These are phyloP conservation scores for Posidonia australis DNA, from an alignment of 106 monocot species.

Conservation along the genomic window DNA sequence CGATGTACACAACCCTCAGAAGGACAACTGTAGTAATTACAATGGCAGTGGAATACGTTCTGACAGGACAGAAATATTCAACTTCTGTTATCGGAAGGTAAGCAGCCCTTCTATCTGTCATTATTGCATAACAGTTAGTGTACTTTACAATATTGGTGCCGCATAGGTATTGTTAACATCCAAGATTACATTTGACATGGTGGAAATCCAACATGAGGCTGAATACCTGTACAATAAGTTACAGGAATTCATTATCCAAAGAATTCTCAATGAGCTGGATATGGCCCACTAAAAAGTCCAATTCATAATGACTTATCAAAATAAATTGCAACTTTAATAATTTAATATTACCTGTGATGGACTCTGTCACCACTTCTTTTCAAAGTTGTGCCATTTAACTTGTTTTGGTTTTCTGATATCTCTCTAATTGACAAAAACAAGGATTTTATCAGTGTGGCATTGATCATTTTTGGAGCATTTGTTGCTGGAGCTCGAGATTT, in stretches of 20 bases:
- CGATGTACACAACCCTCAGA: slow-evolving; percentile 97
- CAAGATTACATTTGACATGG: neutral
- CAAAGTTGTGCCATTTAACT: neutral
- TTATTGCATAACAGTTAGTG: neutral
- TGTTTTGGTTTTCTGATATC: slow-evolving; percentile 11
- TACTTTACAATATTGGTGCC: neutral
- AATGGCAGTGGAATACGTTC: slow-evolving; percentile 81
- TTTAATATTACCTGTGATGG: neutral
- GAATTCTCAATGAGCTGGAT: too few relatives aligned
- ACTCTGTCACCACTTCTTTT: too few relatives aligned
- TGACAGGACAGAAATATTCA: slow-evolving; percentile 66
- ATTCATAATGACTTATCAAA: too few relatives aligned
- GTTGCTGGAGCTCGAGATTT: slow-evolving; percentile 86
- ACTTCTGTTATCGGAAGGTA: slow-evolving; percentile 72
- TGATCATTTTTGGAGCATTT: slow-evolving; percentile 95
- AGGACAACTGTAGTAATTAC: slow-evolving; percentile 97
- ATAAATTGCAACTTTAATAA: too few relatives aligned
- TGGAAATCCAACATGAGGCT: neutral
- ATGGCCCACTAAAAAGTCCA: too few relatives aligned
- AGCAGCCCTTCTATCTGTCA: slow-evolving; percentile 26
- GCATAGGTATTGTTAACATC: neutral
- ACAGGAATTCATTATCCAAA: too few relatives aligned
- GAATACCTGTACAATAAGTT: too few relatives aligned
- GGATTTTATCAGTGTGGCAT: slow-evolving; percentile 28
- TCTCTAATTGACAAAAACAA: slow-evolving; percentile 15